Percentiles rank a stretch among this genome's conserved stretches.
Conservation (phyloP, 805 yeast genomes). For the Starmerella floris region DNA sequence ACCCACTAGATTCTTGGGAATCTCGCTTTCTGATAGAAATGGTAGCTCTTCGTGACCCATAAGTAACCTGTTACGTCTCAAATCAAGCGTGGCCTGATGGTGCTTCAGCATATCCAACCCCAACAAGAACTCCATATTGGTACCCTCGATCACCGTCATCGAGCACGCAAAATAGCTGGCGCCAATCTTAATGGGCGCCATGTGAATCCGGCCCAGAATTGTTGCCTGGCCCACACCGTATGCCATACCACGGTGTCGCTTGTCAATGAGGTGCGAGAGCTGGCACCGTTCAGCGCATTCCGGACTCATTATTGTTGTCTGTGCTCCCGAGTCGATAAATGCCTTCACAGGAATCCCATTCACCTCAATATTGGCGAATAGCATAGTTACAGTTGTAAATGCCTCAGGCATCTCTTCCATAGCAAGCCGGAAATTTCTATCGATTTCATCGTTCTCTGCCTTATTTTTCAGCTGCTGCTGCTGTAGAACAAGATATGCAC, state of each 20-base stretch:
- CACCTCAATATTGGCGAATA: slow-evolving; percentile 62
- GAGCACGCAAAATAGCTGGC: slow-evolving; percentile 49
- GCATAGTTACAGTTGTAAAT: slow-evolving; percentile 71
- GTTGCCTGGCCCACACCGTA: slow-evolving; percentile 77
- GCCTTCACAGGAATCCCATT: slow-evolving; percentile 78
- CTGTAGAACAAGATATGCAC: slow-evolving; percentile 31
- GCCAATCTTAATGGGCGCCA: slow-evolving; percentile 73
- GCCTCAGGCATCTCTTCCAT: slow-evolving; percentile 82
- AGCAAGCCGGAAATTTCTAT: slow-evolving; percentile 68
- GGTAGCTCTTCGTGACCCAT: slow-evolving; percentile 62
- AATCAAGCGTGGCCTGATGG: slow-evolving; percentile 71
- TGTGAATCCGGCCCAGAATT: slow-evolving; percentile 74
- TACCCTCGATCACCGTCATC: slow-evolving; percentile 54
- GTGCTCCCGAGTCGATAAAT: slow-evolving; percentile 95
- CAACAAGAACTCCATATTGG: slow-evolving; percentile 47
- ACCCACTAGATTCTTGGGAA: slow-evolving; percentile 32
- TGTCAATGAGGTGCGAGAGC: slow-evolving; percentile 60
- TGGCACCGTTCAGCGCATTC: slow-evolving; percentile 61
- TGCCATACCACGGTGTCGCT: slow-evolving; percentile 67
- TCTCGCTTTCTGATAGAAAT: slow-evolving; percentile 61
- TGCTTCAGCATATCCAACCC: slow-evolving; percentile 87
- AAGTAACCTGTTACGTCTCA: slow-evolving; percentile 47
- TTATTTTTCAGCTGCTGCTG: slow-evolving; percentile 33
- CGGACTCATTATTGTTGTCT: slow-evolving; percentile 68
- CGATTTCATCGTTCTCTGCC: slow-evolving; percentile 49